Percentiles rank a stretch among this genome's conserved stretches.
phyloP scores from a whole-genome alignment of 1,284 basidiomycete genomes.

The Taiwanofungus camphoratus region DNA sequence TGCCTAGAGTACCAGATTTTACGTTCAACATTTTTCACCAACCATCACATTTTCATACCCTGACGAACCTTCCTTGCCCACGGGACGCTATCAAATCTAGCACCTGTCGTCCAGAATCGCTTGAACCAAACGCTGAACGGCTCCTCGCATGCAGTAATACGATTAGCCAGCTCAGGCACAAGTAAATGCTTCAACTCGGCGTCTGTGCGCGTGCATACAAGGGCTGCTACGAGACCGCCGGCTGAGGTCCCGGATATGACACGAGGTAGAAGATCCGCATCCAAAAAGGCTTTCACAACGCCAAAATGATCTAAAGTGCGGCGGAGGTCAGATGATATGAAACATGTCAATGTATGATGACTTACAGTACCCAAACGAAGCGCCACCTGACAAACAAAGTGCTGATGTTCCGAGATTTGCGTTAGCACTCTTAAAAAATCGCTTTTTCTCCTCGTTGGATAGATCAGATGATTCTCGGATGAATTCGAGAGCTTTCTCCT shows the following conservation, averaged over 20 bases:
- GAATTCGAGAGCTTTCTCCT: slow-evolving; percentile 68
- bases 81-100: slow-evolving; percentile 84
- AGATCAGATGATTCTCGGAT: slow-evolving; percentile 72
- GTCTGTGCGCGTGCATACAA: slow-evolving; percentile 86
- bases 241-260: slow-evolving; percentile 93
- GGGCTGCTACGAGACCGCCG: slow-evolving; percentile 84
- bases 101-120: slow-evolving; percentile 84
- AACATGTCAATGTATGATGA: slow-evolving; percentile 4
- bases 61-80: slow-evolving; percentile 85
- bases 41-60: neutral
- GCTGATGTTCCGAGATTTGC: slow-evolving; percentile 90
- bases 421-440: slow-evolving; percentile 87
- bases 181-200: slow-evolving; percentile 79
- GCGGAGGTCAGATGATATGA: neutral
- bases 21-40: too few relatives aligned
- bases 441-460: slow-evolving; percentile 83
- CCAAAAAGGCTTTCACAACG: slow-evolving; percentile 88
- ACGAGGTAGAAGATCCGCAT: slow-evolving; percentile 82
- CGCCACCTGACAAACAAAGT: slow-evolving; percentile 91
- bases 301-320: slow-evolving; percentile 72
- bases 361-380: slow-evolving; percentile 89
- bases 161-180: slow-evolving; percentile 79
- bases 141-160: slow-evolving; percentile 90
- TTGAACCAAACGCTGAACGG: slow-evolving; percentile 72
- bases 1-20: slow-evolving; percentile 31